These are phyloP conservation scores for Malassezia dermatis DNA, from an alignment of 1,284 basidiomycete genomes.

Conservation along the genomic window DNA sequence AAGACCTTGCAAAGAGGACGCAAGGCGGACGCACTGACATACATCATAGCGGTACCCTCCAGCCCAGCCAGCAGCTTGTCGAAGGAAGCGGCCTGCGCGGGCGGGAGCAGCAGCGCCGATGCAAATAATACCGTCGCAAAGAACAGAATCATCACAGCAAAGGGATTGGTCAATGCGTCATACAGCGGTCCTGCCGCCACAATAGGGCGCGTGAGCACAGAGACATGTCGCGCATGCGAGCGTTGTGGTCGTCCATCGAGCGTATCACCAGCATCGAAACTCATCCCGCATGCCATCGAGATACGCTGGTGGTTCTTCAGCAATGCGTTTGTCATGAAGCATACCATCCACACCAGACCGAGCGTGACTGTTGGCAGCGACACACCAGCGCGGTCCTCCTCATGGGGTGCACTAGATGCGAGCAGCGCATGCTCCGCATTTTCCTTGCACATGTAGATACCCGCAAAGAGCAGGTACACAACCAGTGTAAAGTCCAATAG, in stretches of 20 bases:
- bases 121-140: slow-evolving; percentile 32
- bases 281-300: slow-evolving; percentile 42
- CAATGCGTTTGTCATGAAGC: slow-evolving; percentile 30
- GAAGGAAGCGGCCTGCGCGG: slow-evolving; percentile 37
- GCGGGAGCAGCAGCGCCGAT: slow-evolving; percentile 31
- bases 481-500: slow-evolving; percentile 74
- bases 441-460: slow-evolving; percentile 87
- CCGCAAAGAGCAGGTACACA: slow-evolving; percentile 78
- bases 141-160: slow-evolving; percentile 41
- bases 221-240: slow-evolving; percentile 20
- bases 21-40: slow-evolving; percentile 35
- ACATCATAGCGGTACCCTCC: slow-evolving; percentile 41
- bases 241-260: slow-evolving; percentile 8
- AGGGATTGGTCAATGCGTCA: slow-evolving; percentile 38
- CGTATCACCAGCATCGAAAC: slow-evolving; percentile 25
- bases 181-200: slow-evolving; percentile 22
- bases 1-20: slow-evolving; percentile 38
- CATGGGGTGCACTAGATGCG: slow-evolving; percentile 23
- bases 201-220: slow-evolving; percentile 24
- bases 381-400: slow-evolving; percentile 15
- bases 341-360: slow-evolving; percentile 21
- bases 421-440: slow-evolving; percentile 54
- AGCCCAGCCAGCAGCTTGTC: slow-evolving; percentile 45
- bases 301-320: slow-evolving; percentile 39
- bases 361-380: slow-evolving; percentile 28